phyloP scores from a whole-genome alignment of 1,284 basidiomycete species.

The Tilletia walkeri region DNA sequence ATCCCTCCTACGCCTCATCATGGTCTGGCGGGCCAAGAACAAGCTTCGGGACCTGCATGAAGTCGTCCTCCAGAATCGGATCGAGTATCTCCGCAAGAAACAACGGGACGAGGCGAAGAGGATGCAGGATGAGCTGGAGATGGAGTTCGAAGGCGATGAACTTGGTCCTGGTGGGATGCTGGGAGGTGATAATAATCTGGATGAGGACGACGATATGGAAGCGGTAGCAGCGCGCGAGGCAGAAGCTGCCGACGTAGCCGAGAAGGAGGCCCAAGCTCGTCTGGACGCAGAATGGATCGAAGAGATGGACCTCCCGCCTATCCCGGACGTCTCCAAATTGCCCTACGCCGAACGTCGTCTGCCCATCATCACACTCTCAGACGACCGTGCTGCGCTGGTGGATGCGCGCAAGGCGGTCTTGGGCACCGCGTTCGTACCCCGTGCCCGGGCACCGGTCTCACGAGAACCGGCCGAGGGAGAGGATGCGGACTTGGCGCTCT shows the following conservation, averaged over 20 bases:
- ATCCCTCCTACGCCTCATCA: slow-evolving; percentile 77
- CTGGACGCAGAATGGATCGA: slow-evolving; percentile 26
- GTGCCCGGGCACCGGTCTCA: slow-evolving; percentile 16
- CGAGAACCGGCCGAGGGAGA: slow-evolving; percentile 15
- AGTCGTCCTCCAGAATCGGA: slow-evolving; percentile 87
- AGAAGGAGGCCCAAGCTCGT: slow-evolving; percentile 62
- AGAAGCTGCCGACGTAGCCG: slow-evolving; percentile 31
- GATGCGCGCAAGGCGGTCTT: slow-evolving; percentile 36
- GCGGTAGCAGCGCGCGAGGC: slow-evolving; percentile 73
- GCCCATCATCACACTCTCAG: slow-evolving; percentile 28
- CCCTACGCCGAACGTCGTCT: slow-evolving; percentile 38
- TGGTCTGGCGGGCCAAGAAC: slow-evolving; percentile 98
- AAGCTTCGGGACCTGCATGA: slow-evolving; percentile 90
- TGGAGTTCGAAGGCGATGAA: slow-evolving; percentile 58
- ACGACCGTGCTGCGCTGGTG: slow-evolving; percentile 33
- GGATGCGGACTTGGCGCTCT: slow-evolving; percentile 28
- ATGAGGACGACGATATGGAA: slow-evolving; percentile 68
- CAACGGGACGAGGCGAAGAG: slow-evolving; percentile 91
- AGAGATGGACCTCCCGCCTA: slow-evolving; percentile 45
- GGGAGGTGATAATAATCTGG: slow-evolving; percentile 16
- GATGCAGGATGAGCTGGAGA: slow-evolving; percentile 79
- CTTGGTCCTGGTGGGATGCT: neutral
- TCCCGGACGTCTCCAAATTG: slow-evolving; percentile 28
- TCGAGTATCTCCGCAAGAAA: slow-evolving; percentile 89
- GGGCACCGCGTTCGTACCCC: slow-evolving; percentile 36